These are phyloP conservation scores for Kokia cookei DNA, from an alignment of 441 rosid genomes.

Conservation along the genomic window DNA sequence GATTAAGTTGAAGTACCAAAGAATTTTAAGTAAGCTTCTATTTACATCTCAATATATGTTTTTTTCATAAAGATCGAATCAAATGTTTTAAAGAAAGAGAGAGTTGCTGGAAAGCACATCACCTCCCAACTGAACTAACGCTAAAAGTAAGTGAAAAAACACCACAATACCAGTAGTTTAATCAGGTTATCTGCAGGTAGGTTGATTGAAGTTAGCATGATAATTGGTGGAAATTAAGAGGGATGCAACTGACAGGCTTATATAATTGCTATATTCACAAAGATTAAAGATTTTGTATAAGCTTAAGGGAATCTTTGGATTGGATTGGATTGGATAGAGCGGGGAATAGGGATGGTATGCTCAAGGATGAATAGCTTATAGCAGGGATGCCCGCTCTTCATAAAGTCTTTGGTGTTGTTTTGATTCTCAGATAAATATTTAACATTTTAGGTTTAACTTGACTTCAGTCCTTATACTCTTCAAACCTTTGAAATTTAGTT, in stretches of 20 bases:
- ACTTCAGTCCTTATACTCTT: no score
- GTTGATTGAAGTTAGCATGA: neutral
- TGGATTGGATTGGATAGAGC: neutral
- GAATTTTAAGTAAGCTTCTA: slow-evolving; percentile 1
- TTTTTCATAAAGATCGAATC: neutral
- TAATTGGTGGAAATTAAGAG: neutral
- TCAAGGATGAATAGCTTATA: slow-evolving; percentile 8
- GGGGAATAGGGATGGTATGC: neutral
- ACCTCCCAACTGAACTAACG: neutral
- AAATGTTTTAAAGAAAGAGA: neutral
- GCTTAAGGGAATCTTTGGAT: slow-evolving; percentile 19
- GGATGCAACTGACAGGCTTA: neutral
- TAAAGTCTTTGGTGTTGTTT: slow-evolving; percentile 10
- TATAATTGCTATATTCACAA: neutral
- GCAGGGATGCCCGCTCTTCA: slow-evolving; percentile 29
- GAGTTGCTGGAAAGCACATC: neutral
- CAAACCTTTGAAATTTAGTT: no score
- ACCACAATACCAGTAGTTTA: neutral
- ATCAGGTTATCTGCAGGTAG: neutral
- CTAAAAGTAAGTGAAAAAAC: neutral
- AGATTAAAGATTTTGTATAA: no score
- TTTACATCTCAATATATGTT: neutral
- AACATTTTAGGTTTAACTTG: no score
- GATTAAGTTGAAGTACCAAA: slow-evolving; percentile 3
- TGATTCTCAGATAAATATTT: neutral